A percentile compares a stretch with the other conserved stretches of the same genome.
phyloP scores from a whole-genome alignment of 352 stramenopile genomes.

The Sclerospora graminicola region DNA sequence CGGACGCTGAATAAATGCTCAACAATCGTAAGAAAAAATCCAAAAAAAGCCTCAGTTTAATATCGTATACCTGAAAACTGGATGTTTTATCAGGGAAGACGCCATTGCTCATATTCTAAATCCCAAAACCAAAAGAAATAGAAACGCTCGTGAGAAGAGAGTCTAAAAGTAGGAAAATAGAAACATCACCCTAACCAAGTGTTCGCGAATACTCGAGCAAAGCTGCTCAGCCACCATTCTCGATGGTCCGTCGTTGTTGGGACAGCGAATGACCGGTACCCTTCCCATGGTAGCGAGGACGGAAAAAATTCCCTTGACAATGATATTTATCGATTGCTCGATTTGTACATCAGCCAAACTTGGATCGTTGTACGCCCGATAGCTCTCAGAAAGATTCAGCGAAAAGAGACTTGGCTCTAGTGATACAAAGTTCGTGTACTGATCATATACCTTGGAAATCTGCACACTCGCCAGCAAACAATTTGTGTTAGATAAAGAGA shows the following conservation, averaged over 20 bases:
- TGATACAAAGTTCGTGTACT: conserved; percentile 96
- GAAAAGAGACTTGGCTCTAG: conserved; percentile 93
- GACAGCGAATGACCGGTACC: conserved; percentile 94
- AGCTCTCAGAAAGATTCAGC: conserved; percentile 89
- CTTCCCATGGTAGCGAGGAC: conserved; percentile 88
- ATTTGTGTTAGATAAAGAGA: conserved; percentile 1
- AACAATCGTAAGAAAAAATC: conserved; percentile 2
- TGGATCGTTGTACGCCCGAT: conserved; percentile 90
- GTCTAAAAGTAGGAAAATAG: background rate
- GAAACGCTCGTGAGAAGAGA: background rate
- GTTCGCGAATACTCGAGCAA: conserved; percentile 65
- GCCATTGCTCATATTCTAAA: conserved; percentile 45
- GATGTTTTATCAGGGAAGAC: conserved; percentile 48
- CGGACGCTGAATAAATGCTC: conserved; percentile 50
- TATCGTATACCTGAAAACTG: conserved; percentile 47
- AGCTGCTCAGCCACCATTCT: conserved; percentile 95
- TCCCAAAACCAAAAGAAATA: background rate
- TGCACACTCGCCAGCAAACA: conserved; percentile 7
- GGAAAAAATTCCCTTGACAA: conserved; percentile 86
- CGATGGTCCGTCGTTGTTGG: conserved; percentile 86
- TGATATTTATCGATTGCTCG: conserved; percentile 57
- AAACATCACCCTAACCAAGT: conserved; percentile 29
- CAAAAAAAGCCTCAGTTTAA: too few relatives aligned
- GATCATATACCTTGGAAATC: conserved; percentile 94
- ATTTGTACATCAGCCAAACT: conserved; percentile 68